phyloP scores from a whole-genome alignment of 2,329 filamentous ascomycete species.

The Chaetomium globosum region DNA sequence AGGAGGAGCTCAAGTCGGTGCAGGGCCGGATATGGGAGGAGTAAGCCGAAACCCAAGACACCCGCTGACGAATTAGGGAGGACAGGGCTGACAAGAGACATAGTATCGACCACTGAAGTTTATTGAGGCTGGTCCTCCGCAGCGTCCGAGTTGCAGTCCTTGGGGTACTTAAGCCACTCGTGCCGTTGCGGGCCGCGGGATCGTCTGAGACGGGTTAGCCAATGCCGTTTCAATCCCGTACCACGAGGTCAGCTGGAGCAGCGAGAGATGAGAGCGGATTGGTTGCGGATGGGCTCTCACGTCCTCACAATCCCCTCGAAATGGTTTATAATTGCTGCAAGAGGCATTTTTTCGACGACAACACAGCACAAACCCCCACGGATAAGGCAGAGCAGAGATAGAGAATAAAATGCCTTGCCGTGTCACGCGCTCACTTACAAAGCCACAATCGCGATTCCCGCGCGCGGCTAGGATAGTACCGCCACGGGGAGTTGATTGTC shows the following conservation, averaged over 20 bases:
- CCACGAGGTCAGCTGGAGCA: slow-evolving; percentile 28
- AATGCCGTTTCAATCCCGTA: slow-evolving; percentile 25
- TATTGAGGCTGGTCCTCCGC: slow-evolving; percentile 2
- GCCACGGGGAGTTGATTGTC: slow-evolving; percentile 11
- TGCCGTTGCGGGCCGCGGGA: slow-evolving; percentile 27
- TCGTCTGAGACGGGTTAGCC: slow-evolving; percentile 12
- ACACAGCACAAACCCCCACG: slow-evolving; percentile 8
- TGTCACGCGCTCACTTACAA: slow-evolving; percentile 17
- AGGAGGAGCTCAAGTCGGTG: slow-evolving; percentile 81
- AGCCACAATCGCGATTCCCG: neutral
- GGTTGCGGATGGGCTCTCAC: neutral
- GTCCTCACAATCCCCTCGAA: neutral
- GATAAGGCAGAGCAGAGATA: slow-evolving; percentile 11
- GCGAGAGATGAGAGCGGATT: slow-evolving; percentile 19
- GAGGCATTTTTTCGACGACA: slow-evolving; percentile 23
- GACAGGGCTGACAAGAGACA: slow-evolving; percentile 38
- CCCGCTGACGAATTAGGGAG: slow-evolving; percentile 32
- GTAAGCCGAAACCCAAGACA: slow-evolving; percentile 48
- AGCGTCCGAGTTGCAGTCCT: slow-evolving; percentile 16
- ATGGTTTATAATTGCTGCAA: slow-evolving; percentile 17
- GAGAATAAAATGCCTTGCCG: slow-evolving; percentile 15
- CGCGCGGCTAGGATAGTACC: neutral
- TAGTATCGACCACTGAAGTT: slow-evolving; percentile 38
- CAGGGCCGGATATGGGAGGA: slow-evolving; percentile 92
- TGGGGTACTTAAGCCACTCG: slow-evolving; percentile 15